Evolutionary conservation across 768 basidiomycete species (phyloP), one percentile per base, ranked within the genome.

Genomic region (Tylopilus sp.): DNA sequence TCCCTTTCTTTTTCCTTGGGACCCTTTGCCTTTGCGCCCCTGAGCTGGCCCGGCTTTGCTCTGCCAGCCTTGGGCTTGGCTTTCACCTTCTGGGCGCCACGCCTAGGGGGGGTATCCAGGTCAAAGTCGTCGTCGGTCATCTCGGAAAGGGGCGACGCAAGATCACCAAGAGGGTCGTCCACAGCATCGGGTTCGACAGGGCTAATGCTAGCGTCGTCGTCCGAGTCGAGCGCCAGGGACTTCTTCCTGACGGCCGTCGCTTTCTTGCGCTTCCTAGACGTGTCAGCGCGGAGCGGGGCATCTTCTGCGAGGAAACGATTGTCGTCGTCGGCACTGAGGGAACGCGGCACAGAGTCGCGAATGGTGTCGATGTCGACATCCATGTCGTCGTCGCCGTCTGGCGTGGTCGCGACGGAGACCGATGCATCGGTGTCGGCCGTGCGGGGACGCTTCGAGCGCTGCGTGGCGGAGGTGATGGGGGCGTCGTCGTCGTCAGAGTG

Each of bases 391-490:
- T 81, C 78, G 12, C 59, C 82, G 13, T 60, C 82, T 72, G 30
- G 80, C 63, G 53, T 82, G 29, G 46, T 76, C 21, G 36, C 28
- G 17, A 38, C 24, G 7, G 50, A 58, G 29, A 42, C 45, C 4
- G 69, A 63, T 29, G 57, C 65, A 41, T 71, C 70, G 9, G 60
- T 61, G 25, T 68, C 68, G 34, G 55, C 53, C 12, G 68, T 64
- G 42, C 63, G 70, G 14, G 55, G 50, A 21, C 62, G 65, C 60
- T 60, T 70, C 50, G 50, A 54, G 58, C 48, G 54, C 52, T 45
- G 64, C 6, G 49, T 31, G 59, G 86, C 78, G 75, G 88, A 81
- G 54, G 77, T 80, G n/a, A 78, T 17, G 36, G 8, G 50, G 19
- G 34, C 80, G 44, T 45, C 36, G 50, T 36, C 50, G 33, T 67